These are phyloP conservation scores for Pythium rishiriense DNA, from an alignment of 352 stramenopile genomes.

Conservation along the genomic window DNA sequence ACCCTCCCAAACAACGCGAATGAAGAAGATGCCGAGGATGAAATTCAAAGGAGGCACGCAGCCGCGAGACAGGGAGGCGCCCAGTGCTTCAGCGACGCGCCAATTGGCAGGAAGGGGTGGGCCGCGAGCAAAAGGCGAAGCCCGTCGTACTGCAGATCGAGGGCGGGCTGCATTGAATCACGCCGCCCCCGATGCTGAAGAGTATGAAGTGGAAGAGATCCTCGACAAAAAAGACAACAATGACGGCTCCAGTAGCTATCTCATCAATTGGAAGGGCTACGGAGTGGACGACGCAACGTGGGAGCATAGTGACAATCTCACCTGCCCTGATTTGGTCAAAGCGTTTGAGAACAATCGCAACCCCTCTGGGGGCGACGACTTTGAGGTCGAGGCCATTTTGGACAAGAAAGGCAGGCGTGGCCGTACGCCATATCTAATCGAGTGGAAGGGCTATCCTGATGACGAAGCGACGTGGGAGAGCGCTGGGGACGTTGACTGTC, in stretches of 20 bases:
- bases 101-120: background rate
- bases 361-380: background rate
- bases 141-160: background rate
- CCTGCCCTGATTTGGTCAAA: background rate
- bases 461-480: conserved; percentile 3
- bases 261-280: conserved; percentile 5
- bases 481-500: conserved; percentile 4
- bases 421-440: conserved; percentile 2
- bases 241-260: background rate
- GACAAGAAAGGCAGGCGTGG: conserved; percentile 1
- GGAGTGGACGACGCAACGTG: background rate
- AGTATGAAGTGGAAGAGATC: conserved; percentile 5
- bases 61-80: background rate
- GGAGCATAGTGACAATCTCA: background rate
- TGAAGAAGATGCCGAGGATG: background rate
- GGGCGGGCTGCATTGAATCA: no score
- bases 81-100: background rate
- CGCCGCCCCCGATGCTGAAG: background rate
- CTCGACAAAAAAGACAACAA: conserved; percentile 1
- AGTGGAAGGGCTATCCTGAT: conserved; percentile 1
- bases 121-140: background rate
- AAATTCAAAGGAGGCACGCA: conserved; percentile 1
- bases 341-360: background rate
- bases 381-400: conserved; percentile 6
- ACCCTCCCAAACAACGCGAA: background rate